Evolutionary conservation across 352 stramenopile genomes (phyloP).

Genomic region (Globisporangium paroecandrum): DNA sequence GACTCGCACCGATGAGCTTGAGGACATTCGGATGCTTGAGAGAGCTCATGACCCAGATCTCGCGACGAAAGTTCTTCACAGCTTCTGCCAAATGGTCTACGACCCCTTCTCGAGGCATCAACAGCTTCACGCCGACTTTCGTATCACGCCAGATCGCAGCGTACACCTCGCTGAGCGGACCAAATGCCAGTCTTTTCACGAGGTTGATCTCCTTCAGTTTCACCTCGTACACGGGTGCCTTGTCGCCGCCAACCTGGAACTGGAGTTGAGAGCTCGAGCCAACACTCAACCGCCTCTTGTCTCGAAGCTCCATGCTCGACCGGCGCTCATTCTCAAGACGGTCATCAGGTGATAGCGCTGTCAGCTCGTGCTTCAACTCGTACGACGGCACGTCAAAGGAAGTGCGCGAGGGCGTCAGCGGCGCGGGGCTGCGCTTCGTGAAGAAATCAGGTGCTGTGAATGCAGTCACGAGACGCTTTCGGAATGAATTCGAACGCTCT

Average conservation of each 20-base stretch:
- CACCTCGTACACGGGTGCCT: slow-evolving; percentile 73
- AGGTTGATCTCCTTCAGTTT: slow-evolving; percentile 75
- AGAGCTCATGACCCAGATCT: slow-evolving; percentile 79
- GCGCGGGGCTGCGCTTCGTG: slow-evolving; percentile 5
- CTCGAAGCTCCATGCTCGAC: slow-evolving; percentile 45
- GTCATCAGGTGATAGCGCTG: slow-evolving; percentile 46
- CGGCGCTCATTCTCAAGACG: slow-evolving; percentile 61
- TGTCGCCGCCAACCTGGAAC: slow-evolving; percentile 72
- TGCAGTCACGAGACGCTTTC: slow-evolving; percentile 20
- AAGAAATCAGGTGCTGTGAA: slow-evolving; percentile 3
- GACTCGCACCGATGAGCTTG: slow-evolving; percentile 69
- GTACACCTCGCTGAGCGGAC: slow-evolving; percentile 71
- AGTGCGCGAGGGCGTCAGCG: slow-evolving; percentile 22
- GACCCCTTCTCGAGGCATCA: slow-evolving; percentile 68
- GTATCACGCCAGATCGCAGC: slow-evolving; percentile 74
- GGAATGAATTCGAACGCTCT: slow-evolving; percentile 16
- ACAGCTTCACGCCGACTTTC: slow-evolving; percentile 70
- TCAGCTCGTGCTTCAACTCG: slow-evolving; percentile 46
- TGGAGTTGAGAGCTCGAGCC: slow-evolving; percentile 51
- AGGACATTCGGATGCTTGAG: slow-evolving; percentile 74
- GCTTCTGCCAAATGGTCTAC: slow-evolving; percentile 68
- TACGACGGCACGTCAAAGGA: slow-evolving; percentile 67
- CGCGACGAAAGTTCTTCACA: slow-evolving; percentile 73
- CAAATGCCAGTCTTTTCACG: slow-evolving; percentile 69
- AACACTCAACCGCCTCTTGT: slow-evolving; percentile 62